Evolutionary conservation across 2,329 filamentous ascomycete genomes (phyloP).

Genomic region (Cladophialophora psammophila): DNA sequence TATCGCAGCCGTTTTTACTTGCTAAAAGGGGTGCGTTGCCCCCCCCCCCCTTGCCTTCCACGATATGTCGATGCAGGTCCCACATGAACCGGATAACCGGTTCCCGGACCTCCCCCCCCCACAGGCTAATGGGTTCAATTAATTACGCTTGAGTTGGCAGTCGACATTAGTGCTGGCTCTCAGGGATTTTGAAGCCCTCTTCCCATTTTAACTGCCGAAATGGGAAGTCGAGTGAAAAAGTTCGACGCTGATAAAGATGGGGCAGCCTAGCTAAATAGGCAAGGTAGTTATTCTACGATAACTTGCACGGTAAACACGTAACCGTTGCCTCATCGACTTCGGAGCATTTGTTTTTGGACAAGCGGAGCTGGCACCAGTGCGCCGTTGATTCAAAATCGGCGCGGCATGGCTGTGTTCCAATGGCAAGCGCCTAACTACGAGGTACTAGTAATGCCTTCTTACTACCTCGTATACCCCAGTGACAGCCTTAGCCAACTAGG

Average conservation of each 20-base stretch:
- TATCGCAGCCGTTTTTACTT: not conserved
- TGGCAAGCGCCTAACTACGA: too few relatives aligned
- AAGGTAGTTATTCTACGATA: too few relatives aligned
- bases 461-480: not conserved
- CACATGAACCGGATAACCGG: not conserved
- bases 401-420: too few relatives aligned
- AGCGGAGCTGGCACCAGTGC: not conserved
- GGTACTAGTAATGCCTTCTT: too few relatives aligned
- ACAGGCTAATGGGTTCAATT: not conserved
- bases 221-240: not conserved
- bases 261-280: not conserved
- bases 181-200: not conserved
- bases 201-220: slow-evolving; percentile 5
- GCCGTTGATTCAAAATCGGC: not conserved
- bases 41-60: too few relatives aligned
- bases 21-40: not conserved
- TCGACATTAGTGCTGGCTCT: not conserved
- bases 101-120: not conserved
- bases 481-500: not conserved
- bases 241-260: not conserved
- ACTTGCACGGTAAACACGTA: too few relatives aligned
- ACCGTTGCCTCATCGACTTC: not conserved
- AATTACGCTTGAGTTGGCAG: not conserved
- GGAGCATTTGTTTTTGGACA: not conserved
- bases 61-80: not conserved